These are phyloP conservation scores for Trifolium pratense DNA, from an alignment of 306 rosid genomes.

Conservation along the genomic window DNA sequence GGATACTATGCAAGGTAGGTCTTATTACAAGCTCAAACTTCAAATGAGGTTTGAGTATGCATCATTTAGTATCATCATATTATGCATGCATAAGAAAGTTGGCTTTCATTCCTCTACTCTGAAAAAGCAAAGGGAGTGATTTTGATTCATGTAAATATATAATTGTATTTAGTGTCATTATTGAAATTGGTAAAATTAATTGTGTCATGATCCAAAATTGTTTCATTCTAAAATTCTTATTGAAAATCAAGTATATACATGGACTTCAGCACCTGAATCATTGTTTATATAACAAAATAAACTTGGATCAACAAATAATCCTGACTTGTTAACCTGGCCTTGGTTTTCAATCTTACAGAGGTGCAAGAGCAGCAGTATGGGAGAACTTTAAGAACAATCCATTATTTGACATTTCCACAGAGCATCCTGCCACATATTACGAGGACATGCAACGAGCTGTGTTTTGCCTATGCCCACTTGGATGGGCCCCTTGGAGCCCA, in stretches of 20 bases:
- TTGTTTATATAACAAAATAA: constrained; percentile 23
- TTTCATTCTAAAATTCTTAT: neutral
- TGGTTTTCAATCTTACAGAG: constrained; percentile 54
- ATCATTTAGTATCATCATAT: neutral
- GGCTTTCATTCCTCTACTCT: neutral
- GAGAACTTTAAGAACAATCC: constrained; percentile 97
- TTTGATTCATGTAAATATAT: constrained; percentile 8
- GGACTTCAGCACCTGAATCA: constrained; percentile 14
- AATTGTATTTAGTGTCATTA: neutral
- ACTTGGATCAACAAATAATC: constrained; percentile 19
- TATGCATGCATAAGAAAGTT: constrained; percentile 32
- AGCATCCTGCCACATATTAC: constrained; percentile 92
- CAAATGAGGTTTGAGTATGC: constrained; percentile 13
- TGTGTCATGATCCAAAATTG: constrained; percentile 10
- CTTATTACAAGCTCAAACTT: constrained; percentile 19
- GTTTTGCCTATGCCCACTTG: constrained; percentile 94
- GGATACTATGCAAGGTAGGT: constrained; percentile 88
- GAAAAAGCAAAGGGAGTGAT: constrained; percentile 1
- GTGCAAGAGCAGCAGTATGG: constrained; percentile 96
- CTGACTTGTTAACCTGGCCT: constrained; percentile 1
- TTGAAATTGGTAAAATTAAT: constrained; percentile 5
- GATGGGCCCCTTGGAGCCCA: constrained; percentile 99
- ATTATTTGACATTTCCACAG: constrained; percentile 86
- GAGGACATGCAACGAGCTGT: constrained; percentile 99
- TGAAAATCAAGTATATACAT: constrained; percentile 8